These are phyloP conservation scores for Claviceps humidiphila DNA, from an alignment of 2,329 filamentous ascomycete species.

Conservation along the genomic window DNA sequence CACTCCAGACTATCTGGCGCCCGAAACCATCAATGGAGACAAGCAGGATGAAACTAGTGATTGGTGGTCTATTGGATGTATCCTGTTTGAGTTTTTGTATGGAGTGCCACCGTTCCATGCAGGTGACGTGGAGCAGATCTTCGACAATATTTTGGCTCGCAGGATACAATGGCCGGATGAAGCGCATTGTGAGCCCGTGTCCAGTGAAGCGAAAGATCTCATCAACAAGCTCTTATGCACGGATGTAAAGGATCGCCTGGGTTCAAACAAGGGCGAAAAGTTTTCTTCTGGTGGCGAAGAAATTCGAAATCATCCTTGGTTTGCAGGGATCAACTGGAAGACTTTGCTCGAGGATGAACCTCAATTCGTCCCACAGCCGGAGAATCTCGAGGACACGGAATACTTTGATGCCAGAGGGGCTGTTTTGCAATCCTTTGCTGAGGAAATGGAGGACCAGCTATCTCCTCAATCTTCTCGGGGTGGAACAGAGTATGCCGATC, in stretches of 20 bases:
- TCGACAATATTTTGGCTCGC: slow-evolving; percentile 86
- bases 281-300: slow-evolving; percentile 77
- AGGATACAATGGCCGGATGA: slow-evolving; percentile 89
- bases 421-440: slow-evolving; percentile 80
- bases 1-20: slow-evolving; percentile 91
- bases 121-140: slow-evolving; percentile 78
- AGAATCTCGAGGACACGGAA: slow-evolving; percentile 94
- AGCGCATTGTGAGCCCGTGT: slow-evolving; percentile 58
- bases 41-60: slow-evolving; percentile 97
- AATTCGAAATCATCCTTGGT: slow-evolving; percentile 83
- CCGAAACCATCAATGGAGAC: slow-evolving; percentile 89
- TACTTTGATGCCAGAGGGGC: slow-evolving; percentile 92
- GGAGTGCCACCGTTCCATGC: slow-evolving; percentile 92
- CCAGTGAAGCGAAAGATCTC: slow-evolving; percentile 79
- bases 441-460: slow-evolving; percentile 83
- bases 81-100: slow-evolving; percentile 91
- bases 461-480: slow-evolving; percentile 59
- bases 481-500: slow-evolving; percentile 66
- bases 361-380: slow-evolving; percentile 82
- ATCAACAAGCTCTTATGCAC: slow-evolving; percentile 86
- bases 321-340: slow-evolving; percentile 76
- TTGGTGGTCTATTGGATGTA: slow-evolving; percentile 99
- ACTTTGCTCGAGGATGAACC: slow-evolving; percentile 88
- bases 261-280: slow-evolving; percentile 74
- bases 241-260: slow-evolving; percentile 69